Evolutionary conservation across 768 basidiomycete genomes (phyloP).

Genomic region (Galerina sulciceps): DNA sequence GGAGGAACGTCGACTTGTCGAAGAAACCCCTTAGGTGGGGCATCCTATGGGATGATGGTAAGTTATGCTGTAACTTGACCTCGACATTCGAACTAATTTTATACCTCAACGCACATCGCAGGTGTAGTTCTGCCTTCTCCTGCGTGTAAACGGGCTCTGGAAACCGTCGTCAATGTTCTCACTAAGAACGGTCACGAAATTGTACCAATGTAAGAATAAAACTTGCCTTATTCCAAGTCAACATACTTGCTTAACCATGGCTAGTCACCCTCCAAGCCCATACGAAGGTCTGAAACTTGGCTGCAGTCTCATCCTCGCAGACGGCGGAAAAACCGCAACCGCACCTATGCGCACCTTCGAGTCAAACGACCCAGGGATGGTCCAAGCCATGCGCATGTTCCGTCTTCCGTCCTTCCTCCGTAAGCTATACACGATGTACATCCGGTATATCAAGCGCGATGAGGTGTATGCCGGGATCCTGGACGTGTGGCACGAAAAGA

Average conservation of each 20-base stretch:
- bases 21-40: slow-evolving; percentile 53
- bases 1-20: slow-evolving; percentile 36
- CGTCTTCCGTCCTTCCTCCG: slow-evolving; percentile 51
- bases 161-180: slow-evolving; percentile 47
- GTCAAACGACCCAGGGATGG: slow-evolving; percentile 52
- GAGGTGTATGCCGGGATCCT: slow-evolving; percentile 57
- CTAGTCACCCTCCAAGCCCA: slow-evolving; percentile 48
- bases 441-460: slow-evolving; percentile 56
- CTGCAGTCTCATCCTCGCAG: slow-evolving; percentile 55
- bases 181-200: slow-evolving; percentile 52
- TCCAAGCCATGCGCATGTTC: slow-evolving; percentile 40
- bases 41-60: slow-evolving; percentile 68
- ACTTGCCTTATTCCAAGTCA: background rate
- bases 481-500: slow-evolving; percentile 48
- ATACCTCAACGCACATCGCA: slow-evolving; percentile 17
- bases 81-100: slow-evolving; percentile 7
- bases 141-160: slow-evolving; percentile 58
- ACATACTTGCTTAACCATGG: background rate
- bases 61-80: background rate
- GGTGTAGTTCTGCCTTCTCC: slow-evolving; percentile 64
- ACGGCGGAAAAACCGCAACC: slow-evolving; percentile 45
- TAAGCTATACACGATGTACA: slow-evolving; percentile 52
- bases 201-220: slow-evolving; percentile 43
- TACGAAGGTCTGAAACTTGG: slow-evolving; percentile 56
- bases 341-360: slow-evolving; percentile 43